Base-by-base conservation (phyloP, 2,329 filamentous ascomycete species). In the Ophiostoma sp. region DNA sequence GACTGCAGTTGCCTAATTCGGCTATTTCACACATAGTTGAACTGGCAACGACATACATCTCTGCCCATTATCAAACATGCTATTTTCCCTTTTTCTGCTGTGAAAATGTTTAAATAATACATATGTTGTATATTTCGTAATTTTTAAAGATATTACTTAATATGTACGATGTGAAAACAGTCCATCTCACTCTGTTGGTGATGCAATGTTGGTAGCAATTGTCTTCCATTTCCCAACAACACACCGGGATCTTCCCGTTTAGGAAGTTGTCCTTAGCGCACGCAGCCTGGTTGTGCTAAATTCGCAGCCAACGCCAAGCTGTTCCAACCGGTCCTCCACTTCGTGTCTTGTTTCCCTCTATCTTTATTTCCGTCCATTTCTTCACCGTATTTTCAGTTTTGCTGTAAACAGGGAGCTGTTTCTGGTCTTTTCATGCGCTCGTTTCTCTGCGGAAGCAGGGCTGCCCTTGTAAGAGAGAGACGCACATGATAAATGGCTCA, bases 311-410 rank as follows among this genome's bases (percentile, higher is more conserved):
- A 36, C 52, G 36, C 55, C 25, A 48, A 39, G 68, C 33, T 45
- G 42, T 1, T 17, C 42, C 12, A 48, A 19, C 42, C 15, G 42
- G 12, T 19, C 42, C 42, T 15, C 45, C n/a, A 22, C 22, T 45
- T 28, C 11, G n/a, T 12, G 11, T 12, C 25, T 33, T 28, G 28
- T 50, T 36, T 15, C n/a, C 28, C 28, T 22, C 8, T 69, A 31
- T 57, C 42, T 70, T 28, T 9, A 11, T 57, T n/a, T 39, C 17
- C 8, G 22, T 25, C n/a, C n/a, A 22, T 17, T 57, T 42, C 68
- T 59, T 70, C 68, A 70, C 68, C 68, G 68, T 70, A 70, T 57
- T 70, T 70, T 70, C 31, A 17, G 2, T 57, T n/a, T 25, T 33
- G 8, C 5, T 25, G 3, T 12, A 36, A 39, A 22, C 12, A 33